Evolutionary conservation across 805 yeast genomes (phyloP), one percentile per base, ranked within the genome.

Genomic region (Teunomyces lycoperdinae): DNA sequence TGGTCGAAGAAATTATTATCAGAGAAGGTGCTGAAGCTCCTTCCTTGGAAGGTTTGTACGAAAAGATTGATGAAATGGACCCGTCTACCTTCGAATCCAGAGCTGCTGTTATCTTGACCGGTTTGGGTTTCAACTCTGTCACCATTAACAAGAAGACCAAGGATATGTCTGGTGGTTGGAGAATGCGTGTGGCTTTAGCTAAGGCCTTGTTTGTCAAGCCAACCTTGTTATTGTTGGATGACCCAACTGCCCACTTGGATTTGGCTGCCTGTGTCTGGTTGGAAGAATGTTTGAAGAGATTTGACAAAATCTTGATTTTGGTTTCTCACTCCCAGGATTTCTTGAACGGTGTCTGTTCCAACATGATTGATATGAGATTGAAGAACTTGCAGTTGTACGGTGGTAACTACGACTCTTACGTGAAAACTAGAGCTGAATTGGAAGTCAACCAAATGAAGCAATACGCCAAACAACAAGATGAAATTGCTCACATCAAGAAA

Each of bases 101-200:
- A 73, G 99, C 99, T 48, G 96, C 99, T 46, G 76, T 90, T 57
- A 94, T 94, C 63, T 79, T 94, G 64, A 88, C 88, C 57, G 99
- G 99, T 91, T 81, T 94, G 70, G 99, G 99, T 63, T 94, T 94
- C 84, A 88, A 87, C 73, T 64, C 86, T 48, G 72, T 73, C 57
- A 92, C 98, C 48, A 92, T 94, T 64, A 78, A 80, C 67, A 94
- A 94, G 81, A 86, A 85, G 74, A 94, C 99, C 63, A 91, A 89
- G 73, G 98, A 94, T 67, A 94, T 94, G 99, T 89, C 97, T 66
- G 99, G 99, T 82, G 99, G 99, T 69, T 94, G 99, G 99, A 90
- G 90, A 79, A 94, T 94, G 99, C 89, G 99, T 77, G 99, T 94
- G 53, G 98, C 99, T 40, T 79, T 94, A 53, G 96, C 97, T 51